Evolutionary conservation across 2,329 filamentous ascomycete genomes (phyloP), one percentile per base, ranked within the genome.

Genomic region (Hypoxylon sp.): DNA sequence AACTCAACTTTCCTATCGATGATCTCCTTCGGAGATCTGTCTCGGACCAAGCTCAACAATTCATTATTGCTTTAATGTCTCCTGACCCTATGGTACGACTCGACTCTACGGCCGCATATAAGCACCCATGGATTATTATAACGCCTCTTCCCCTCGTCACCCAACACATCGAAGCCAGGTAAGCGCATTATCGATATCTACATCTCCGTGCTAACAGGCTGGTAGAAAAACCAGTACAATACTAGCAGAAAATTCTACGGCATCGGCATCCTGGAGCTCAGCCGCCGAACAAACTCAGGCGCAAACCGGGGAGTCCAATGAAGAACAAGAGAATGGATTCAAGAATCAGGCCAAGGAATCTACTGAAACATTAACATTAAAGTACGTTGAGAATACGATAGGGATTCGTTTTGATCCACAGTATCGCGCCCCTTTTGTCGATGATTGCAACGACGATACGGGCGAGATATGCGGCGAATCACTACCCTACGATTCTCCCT

Each of bases 1-100:
- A 13, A 17, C 6, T 17, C 11, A 28, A n/a, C 2, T 50, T 50
- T n/a, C 48, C 48, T 37, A n/a, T 37, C 6, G 48, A 50, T 11
- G n/a, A 8, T 7, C 17, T 50, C 13, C 44, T 15, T 10, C 6
- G 1, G 17, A 13, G 24, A 6, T 47, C 13, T 24, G 24, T 47
- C 24, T 11, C 44, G 24, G 22, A 28, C 8, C 44, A 47, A 10
- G 44, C 10, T n/a, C 44, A 47, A 47, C 20, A 47, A 28, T 47
- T 47, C 44, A 47, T 47, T 5, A 4, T 47, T 28, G 44, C 44
- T 11, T 22, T 47, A 7, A 37, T 50, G 48, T 37, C 48, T 20
- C 48, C 30, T 22, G 28, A 50, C 10, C 48, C 48, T 22, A 24
- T 19, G 30, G 19, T 6, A 20, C 30, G 48, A 17, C 48, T 19